These are phyloP conservation scores for Sphagnum magellanicum DNA, from an alignment of 228 moss, liverwort and hornwort species.

Conservation along the genomic window DNA sequence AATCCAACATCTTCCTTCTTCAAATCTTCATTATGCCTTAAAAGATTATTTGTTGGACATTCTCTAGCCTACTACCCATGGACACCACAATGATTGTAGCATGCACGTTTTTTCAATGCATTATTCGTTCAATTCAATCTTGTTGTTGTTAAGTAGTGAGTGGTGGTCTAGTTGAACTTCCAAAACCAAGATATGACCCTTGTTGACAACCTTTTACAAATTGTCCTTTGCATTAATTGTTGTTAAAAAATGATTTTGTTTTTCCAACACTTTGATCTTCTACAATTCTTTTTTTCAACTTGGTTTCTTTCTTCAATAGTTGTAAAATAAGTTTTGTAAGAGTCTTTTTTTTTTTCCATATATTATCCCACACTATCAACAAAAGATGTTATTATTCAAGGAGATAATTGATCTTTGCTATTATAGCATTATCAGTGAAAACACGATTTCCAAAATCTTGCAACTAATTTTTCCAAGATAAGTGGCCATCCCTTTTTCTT, in stretches of 20 bases:
- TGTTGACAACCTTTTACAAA: not conserved
- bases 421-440: not conserved
- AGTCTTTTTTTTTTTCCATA: not conserved
- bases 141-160: not conserved
- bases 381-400: not conserved
- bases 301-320: not conserved
- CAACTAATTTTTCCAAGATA: conserved; percentile 1
- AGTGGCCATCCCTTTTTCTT: not conserved
- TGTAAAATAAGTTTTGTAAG: not conserved
- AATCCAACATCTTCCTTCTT: too few species aligned
- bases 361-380: not conserved
- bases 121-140: not conserved
- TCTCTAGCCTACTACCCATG: not conserved
- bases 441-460: not conserved
- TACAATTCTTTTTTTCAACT: not conserved
- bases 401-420: not conserved
- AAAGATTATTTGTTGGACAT: not conserved
- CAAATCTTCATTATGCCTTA: too few species aligned
- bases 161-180: not conserved
- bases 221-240: not conserved
- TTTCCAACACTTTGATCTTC: not conserved
- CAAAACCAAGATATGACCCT: not conserved
- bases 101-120: not conserved
- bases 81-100: not conserved
- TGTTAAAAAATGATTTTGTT: not conserved